Conservation (phyloP, 208 protist genomes). For the Angomonas ambiguus region DNA sequence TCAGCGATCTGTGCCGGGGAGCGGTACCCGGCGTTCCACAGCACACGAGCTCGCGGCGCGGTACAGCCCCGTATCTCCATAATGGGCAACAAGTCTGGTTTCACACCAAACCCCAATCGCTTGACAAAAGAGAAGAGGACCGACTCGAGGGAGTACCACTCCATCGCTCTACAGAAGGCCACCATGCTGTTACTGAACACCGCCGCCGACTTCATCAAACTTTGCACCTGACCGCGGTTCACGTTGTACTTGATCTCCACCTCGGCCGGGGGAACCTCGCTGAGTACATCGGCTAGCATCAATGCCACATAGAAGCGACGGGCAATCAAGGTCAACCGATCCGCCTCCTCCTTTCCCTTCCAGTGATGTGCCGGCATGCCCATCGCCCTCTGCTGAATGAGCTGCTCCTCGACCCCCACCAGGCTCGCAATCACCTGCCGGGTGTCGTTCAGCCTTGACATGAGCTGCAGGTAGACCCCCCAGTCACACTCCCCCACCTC, state of each 20-base stretch:
- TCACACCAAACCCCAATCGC: constrained; percentile 84
- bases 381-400: constrained; percentile 69
- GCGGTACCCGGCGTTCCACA: constrained; percentile 80
- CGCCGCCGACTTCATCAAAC: constrained; percentile 70
- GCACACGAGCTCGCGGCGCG: constrained; percentile 63
- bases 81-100: constrained; percentile 88
- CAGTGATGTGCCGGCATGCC: constrained; percentile 16
- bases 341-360: constrained; percentile 26
- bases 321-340: constrained; percentile 52
- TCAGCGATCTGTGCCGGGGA: constrained; percentile 40
- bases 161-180: constrained; percentile 84
- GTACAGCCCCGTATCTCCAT: constrained; percentile 83
- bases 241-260: constrained; percentile 74
- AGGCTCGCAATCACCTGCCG: constrained; percentile 76
- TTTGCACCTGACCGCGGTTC: constrained; percentile 80
- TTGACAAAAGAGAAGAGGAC: constrained; percentile 83
- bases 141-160: constrained; percentile 86
- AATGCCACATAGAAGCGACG: constrained; percentile 88
- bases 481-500: constrained; percentile 77
- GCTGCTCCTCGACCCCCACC: constrained; percentile 69
- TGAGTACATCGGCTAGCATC: constrained; percentile 81
- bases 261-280: constrained; percentile 62
- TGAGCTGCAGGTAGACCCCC: constrained; percentile 52
- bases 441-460: constrained; percentile 55
- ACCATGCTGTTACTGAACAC: constrained; percentile 88